phyloP scores from a whole-genome alignment of 2,329 filamentous ascomycete species.

The Blumeriella jaapii region DNA sequence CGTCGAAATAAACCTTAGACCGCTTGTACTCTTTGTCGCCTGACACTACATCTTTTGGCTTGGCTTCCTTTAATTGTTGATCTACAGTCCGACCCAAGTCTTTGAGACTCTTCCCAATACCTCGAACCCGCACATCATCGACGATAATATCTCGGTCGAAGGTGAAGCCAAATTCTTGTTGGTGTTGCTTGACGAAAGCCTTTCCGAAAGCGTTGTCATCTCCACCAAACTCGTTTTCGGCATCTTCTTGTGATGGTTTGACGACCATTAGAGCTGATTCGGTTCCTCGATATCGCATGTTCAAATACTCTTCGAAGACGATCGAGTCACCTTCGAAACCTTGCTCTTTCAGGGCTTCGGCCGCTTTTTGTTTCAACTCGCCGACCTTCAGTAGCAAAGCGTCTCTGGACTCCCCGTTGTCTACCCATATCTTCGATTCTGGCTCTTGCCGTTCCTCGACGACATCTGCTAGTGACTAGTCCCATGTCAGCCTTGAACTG shows the following conservation, averaged over 20 bases:
- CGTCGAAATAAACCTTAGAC: constrained; percentile 73
- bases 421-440: constrained; percentile 50
- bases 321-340: constrained; percentile 68
- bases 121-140: constrained; percentile 78
- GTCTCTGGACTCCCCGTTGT: constrained; percentile 43
- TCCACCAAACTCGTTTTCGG: constrained; percentile 44
- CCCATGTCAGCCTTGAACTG: not conserved
- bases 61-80: constrained; percentile 63
- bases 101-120: constrained; percentile 80
- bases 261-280: constrained; percentile 87
- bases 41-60: constrained; percentile 34
- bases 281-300: constrained; percentile 84
- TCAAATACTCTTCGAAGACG: constrained; percentile 82
- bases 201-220: constrained; percentile 74
- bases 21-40: constrained; percentile 52
- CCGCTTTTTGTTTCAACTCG: constrained; percentile 67
- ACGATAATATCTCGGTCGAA: constrained; percentile 81
- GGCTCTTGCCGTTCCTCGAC: constrained; percentile 85
- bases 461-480: constrained; percentile 62
- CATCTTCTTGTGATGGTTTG: constrained; percentile 55
- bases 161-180: constrained; percentile 89
- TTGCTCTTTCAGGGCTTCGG: constrained; percentile 56
- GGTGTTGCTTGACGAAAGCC: constrained; percentile 77
- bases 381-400: constrained; percentile 64
- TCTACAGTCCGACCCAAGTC: constrained; percentile 74